Percentiles rank a stretch among this genome's conserved stretches.
Evolutionary conservation across 2,329 filamentous ascomycete genomes (phyloP).

Genomic region (Sarocladiaceae sp.): DNA sequence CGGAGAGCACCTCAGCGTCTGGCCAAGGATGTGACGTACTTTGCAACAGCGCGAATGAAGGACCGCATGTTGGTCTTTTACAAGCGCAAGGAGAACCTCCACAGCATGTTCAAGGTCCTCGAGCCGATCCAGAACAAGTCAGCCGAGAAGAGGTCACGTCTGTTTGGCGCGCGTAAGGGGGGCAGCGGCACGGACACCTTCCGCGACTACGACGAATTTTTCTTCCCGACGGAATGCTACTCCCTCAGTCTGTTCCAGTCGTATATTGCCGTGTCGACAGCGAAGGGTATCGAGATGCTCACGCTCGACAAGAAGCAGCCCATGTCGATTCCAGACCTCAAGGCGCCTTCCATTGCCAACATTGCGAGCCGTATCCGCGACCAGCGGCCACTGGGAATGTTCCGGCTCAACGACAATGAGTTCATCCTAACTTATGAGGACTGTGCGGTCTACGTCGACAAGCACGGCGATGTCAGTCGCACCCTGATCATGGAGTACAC

Average conservation of each 20-base stretch:
- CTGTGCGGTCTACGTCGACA: slow-evolving; percentile 96
- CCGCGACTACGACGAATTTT: slow-evolving; percentile 98
- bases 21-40: slow-evolving; percentile 91
- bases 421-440: slow-evolving; percentile 93
- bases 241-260: slow-evolving; percentile 95
- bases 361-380: slow-evolving; percentile 79
- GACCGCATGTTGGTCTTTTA: slow-evolving; percentile 92
- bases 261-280: slow-evolving; percentile 83
- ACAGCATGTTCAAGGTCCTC: slow-evolving; percentile 93
- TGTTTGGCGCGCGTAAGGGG: slow-evolving; percentile 52
- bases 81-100: slow-evolving; percentile 88
- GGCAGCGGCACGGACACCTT: slow-evolving; percentile 86
- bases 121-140: slow-evolving; percentile 94
- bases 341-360: slow-evolving; percentile 69
- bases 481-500: slow-evolving; percentile 98
- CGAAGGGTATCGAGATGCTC: slow-evolving; percentile 90
- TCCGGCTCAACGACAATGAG: slow-evolving; percentile 84
- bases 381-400: slow-evolving; percentile 89
- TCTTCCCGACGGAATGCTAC: slow-evolving; percentile 91
- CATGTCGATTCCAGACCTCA: slow-evolving; percentile 86
- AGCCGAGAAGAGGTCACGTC: slow-evolving; percentile 70
- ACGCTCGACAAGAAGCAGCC: slow-evolving; percentile 96
- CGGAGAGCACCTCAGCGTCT: slow-evolving; percentile 88
- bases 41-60: slow-evolving; percentile 94
- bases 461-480: slow-evolving; percentile 90